Evolutionary conservation across 192 early-diverging fungal species (phyloP), one percentile per base, ranked within the genome.

Genomic region (Podila epigama): DNA sequence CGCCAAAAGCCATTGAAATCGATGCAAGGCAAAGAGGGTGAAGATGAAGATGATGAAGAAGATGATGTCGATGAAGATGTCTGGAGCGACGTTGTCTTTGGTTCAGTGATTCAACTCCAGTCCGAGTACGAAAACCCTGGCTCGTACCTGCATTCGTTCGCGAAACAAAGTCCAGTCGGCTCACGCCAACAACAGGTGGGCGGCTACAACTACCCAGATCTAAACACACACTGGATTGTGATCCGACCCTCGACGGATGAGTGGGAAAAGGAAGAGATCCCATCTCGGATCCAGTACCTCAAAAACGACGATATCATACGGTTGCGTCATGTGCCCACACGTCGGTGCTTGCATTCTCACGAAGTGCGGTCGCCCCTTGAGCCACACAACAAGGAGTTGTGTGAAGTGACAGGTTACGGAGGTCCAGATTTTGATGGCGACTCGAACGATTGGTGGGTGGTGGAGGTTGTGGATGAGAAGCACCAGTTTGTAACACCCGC

Each of bases 361-460:
- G 81, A 92, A 54, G 67, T 80, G 44, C 65, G 81, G 7, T 53
- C 58, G 3, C 44, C 55, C n/a, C 15, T 22, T 0, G 42, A 50
- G 34, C 22, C 34, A 11, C 34, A 41, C 1, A 51, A 55, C 22
- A 2, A 12, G 10, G 5, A 40, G 11, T 29, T 69, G 36, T 41
- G 34, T 54, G 55, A 51, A 42, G 59, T 61, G 40, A 79, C 83
- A 22, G 89, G 77, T 25, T 90, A 90, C 60, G 90, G 89, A 31
- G 89, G 81, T 61, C 69, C 81, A 40, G 83, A 84, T 3, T 92
- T 86, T 75, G 60, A 85, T 41, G 94, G 94, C 33, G 95, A 97
- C 66, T 68, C 87, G 51, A 97, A 96, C 70, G 95, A 97, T 84
- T 87, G 92, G 84, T 97, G 92, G 93, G 80, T 86, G 32, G 83